Conservation (phyloP, 78 protist species). For the Andalucia godoyi region DNA sequence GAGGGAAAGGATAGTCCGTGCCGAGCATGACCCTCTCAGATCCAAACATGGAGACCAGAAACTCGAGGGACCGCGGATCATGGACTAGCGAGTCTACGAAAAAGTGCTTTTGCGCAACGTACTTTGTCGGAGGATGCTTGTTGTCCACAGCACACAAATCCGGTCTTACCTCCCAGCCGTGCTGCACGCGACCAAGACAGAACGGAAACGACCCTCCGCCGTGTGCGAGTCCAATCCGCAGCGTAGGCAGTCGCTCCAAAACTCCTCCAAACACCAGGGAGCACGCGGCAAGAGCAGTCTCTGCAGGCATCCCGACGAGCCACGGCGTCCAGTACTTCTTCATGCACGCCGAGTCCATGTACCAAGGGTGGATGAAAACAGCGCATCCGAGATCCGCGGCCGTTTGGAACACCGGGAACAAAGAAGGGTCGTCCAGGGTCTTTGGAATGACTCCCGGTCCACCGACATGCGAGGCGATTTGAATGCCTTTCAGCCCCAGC, state of each 20-base stretch:
- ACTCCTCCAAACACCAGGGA: conserved; percentile 74
- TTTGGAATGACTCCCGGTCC: no score
- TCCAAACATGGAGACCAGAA: conserved; percentile 56
- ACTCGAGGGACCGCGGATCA: conserved; percentile 47
- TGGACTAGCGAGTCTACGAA: conserved; percentile 82
- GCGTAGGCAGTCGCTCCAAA: conserved; percentile 60
- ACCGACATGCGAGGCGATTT: conserved; percentile 57
- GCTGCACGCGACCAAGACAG: conserved; percentile 70
- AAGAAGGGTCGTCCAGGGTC: conserved; percentile 54
- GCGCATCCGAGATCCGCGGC: conserved; percentile 46
- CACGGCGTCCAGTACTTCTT: conserved; percentile 43
- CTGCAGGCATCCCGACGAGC: conserved; percentile 91
- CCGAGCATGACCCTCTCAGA: conserved; percentile 44
- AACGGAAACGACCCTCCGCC: conserved; percentile 88
- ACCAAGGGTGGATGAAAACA: conserved; percentile 91
- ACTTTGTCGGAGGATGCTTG: conserved; percentile 33
- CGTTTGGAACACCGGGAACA: conserved; percentile 63
- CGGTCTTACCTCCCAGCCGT: conserved; percentile 76
- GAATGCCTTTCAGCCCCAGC: conserved; percentile 30
- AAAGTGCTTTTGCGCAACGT: conserved; percentile 29
- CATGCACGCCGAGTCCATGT: conserved; percentile 22
- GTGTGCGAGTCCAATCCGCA: conserved; percentile 71
- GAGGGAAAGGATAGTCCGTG: conserved; percentile 63
- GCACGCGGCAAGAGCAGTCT: conserved; percentile 78
- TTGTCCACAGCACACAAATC: conserved; percentile 67